These are phyloP conservation scores for Penicillium turbatum DNA, from an alignment of 495 filamentous ascomycete species.

Conservation along the genomic window DNA sequence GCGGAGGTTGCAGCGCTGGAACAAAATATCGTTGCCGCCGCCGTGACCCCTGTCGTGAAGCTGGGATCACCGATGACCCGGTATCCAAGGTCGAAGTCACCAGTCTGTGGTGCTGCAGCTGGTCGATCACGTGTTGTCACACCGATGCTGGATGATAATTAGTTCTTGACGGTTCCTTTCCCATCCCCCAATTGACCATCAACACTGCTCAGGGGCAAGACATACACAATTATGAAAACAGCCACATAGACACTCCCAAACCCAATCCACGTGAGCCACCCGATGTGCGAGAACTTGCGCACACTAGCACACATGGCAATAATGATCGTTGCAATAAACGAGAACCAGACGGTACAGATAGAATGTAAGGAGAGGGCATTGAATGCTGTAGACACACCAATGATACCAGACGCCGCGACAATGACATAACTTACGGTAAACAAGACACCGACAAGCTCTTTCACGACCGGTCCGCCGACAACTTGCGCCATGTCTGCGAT, in stretches of 20 bases:
- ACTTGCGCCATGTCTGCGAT: slow-evolving; percentile 68
- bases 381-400: slow-evolving; percentile 47
- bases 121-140: slow-evolving; percentile 41
- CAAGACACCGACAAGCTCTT: slow-evolving; percentile 38
- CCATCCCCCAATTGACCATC: neutral
- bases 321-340: slow-evolving; percentile 53
- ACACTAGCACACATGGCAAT: slow-evolving; percentile 50
- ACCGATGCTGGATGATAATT: slow-evolving; percentile 24
- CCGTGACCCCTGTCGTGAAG: slow-evolving; percentile 39
- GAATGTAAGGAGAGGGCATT: slow-evolving; percentile 48
- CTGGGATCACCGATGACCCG: slow-evolving; percentile 24
- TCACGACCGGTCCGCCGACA: slow-evolving; percentile 52
- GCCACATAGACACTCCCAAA: slow-evolving; percentile 43
- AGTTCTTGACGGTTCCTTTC: slow-evolving; percentile 7
- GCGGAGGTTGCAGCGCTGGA: slow-evolving; percentile 57
- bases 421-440: slow-evolving; percentile 49
- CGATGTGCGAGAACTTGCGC: slow-evolving; percentile 40
- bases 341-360: slow-evolving; percentile 45
- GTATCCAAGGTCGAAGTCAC: slow-evolving; percentile 31
- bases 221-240: slow-evolving; percentile 49
- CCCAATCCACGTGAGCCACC: slow-evolving; percentile 46
- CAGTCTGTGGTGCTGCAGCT: slow-evolving; percentile 33
- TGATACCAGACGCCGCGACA: slow-evolving; percentile 44
- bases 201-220: neutral
- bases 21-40: slow-evolving; percentile 40